Percentiles rank a stretch among this genome's conserved stretches.
Conservation (phyloP, 495 filamentous ascomycete species). For the Acidomyces sp. region DNA sequence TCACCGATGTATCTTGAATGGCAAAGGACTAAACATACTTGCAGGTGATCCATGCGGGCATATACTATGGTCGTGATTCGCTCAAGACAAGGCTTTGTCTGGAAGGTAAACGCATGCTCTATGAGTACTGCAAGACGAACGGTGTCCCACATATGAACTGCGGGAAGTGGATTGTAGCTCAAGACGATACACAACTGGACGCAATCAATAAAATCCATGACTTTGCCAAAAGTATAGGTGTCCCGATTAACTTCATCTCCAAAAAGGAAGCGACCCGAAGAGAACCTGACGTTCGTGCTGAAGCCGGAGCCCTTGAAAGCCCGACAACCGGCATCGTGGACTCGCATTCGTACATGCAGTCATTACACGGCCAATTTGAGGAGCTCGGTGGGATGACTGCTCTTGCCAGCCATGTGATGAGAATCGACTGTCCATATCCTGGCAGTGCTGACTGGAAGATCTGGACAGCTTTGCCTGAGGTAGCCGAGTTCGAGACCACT, state of each 20-base stretch:
- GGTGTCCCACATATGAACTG: constrained; percentile 57
- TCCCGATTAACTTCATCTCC: constrained; percentile 61
- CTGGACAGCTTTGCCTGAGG: constrained; percentile 33
- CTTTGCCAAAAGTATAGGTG: constrained; percentile 50
- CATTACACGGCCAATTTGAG: constrained; percentile 62
- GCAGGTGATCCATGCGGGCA: constrained; percentile 85
- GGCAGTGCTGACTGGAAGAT: constrained; percentile 42
- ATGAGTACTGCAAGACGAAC: constrained; percentile 56
- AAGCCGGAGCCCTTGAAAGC: constrained; percentile 64
- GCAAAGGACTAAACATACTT: background rate
- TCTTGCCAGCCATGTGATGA: constrained; percentile 47
- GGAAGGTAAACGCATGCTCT: constrained; percentile 59
- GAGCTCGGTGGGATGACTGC: constrained; percentile 63
- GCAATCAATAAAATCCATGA: constrained; percentile 52
- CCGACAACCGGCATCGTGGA: constrained; percentile 83
- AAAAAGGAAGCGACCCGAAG: constrained; percentile 42
- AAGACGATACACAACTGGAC: constrained; percentile 54
- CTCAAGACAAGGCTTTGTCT: constrained; percentile 82
- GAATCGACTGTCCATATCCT: constrained; percentile 39
- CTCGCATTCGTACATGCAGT: constrained; percentile 70
- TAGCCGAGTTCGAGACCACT: constrained; percentile 25
- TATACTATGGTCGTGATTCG: constrained; percentile 69
- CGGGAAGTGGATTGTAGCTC: constrained; percentile 93
- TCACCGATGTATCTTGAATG: background rate
- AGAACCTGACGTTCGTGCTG: constrained; percentile 63